A percentile compares a stretch with the other conserved stretches of the same genome.
Evolutionary conservation across 371 early-diverging fungal genomes (phyloP).

Genomic region (Circinella minor): DNA sequence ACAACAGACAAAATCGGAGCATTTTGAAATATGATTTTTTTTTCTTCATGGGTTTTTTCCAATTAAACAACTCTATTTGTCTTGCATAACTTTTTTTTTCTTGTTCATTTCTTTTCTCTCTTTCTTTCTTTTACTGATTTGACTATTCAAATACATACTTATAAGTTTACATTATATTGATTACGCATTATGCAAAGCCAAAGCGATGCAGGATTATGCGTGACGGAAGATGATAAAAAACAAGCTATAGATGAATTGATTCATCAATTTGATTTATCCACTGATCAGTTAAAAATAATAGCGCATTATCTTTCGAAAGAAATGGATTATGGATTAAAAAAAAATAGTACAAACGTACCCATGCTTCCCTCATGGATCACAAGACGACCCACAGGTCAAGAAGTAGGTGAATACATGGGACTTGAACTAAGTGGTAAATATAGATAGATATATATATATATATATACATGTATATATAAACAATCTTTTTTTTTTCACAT

Average conservation of each 20-base stretch:
- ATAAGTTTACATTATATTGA: too few relatives aligned
- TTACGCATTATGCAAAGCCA: slow-evolving; percentile 1
- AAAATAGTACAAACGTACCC: slow-evolving; percentile 60
- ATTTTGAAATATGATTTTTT: slow-evolving; percentile 5
- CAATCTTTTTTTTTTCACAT: neutral
- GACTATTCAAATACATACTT: too few relatives aligned
- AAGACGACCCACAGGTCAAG: slow-evolving; percentile 77
- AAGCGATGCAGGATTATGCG: neutral
- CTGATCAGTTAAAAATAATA: slow-evolving; percentile 57
- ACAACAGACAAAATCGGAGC: slow-evolving; percentile 6
- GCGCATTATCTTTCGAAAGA: slow-evolving; percentile 62
- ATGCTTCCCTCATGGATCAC: slow-evolving; percentile 67
- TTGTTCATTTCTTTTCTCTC: slow-evolving; percentile 4
- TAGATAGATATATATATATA: too few relatives aligned
- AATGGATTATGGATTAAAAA: slow-evolving; percentile 70
- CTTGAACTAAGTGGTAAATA: slow-evolving; percentile 88
- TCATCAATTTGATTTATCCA: slow-evolving; percentile 56
- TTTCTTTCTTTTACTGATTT: neutral
- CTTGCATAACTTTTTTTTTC: neutral
- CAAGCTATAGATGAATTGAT: slow-evolving; percentile 20
- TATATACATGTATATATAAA: too few relatives aligned
- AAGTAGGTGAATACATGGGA: slow-evolving; percentile 85
- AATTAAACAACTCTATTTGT: neutral
- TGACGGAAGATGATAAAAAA: slow-evolving; percentile 6
- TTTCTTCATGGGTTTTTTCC: neutral